Evolutionary conservation across 768 basidiomycete species (phyloP), one percentile per base, ranked within the genome.

Genomic region (Glaciozyma martinii): DNA sequence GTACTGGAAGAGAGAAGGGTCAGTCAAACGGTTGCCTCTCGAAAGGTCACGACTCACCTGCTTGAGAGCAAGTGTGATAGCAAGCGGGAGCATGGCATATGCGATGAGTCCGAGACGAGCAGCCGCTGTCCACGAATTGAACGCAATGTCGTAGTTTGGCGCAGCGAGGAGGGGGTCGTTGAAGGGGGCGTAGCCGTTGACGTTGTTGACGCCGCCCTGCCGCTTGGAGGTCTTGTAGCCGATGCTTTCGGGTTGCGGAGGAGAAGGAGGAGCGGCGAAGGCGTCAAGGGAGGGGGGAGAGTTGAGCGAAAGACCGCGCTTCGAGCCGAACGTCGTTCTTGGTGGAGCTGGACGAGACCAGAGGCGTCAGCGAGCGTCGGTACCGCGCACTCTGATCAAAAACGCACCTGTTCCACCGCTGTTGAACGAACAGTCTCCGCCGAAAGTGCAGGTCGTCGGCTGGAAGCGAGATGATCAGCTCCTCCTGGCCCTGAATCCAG

Each of bases 71-170:
- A 88, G 80, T 19, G 87, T 79, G 63, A 88, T 78, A 61, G 83
- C 84, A 12, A 89, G 79, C 0, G 88, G 88, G 55, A 87, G 78
- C 33, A 88, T 79, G 3, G 86, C 82, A 71, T 88, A 89, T 1
- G 86, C 82, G 46, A 88, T 84, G 62, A 86, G 78, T 0, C 88
- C 88, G 25, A 82, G 80, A 40, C 87, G 77, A 23, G 80, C 81
- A n/a, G 82, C 84, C 2, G 83, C 80, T 0, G 86, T 84, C 88
- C 88, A 90, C 76, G 83, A 82, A 1, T 83, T 80, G 74, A 87
- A 87, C 54, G 73, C 68, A 63, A 89, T 85, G 23, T 84, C 85
- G 74, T 82, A 82, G 67, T 81, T 79, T 5, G 85, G 81, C 44
- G 79, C 76, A 16, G 72, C 62, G 71, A 80, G 57, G 73, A 78